phyloP scores from a whole-genome alignment of 2,329 filamentous ascomycete species.

The Botrytis sinoallii region DNA sequence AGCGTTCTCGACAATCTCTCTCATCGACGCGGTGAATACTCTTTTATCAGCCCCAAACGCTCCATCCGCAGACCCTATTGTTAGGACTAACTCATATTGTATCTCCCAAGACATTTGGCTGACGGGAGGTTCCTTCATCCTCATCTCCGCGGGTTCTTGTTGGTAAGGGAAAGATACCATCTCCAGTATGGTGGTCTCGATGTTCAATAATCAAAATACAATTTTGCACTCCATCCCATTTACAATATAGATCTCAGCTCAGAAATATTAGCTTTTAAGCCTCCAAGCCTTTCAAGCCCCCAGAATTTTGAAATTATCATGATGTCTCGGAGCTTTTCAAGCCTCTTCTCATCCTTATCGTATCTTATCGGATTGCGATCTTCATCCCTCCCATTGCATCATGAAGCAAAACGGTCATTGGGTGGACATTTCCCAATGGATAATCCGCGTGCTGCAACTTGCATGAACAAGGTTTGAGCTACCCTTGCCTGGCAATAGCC shows the following conservation, averaged over 20 bases:
- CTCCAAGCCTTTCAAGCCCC: background rate
- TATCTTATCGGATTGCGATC: conserved; percentile 12
- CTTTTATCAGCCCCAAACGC: background rate
- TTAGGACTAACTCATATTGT: background rate
- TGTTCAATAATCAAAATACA: background rate
- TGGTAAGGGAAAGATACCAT: background rate
- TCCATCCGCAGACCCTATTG: background rate
- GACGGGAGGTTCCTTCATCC: background rate
- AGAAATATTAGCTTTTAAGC: background rate
- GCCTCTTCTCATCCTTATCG: conserved; percentile 8
- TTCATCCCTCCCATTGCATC: conserved; percentile 17
- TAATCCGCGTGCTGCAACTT: background rate
- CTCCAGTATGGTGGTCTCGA: background rate
- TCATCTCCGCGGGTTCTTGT: background rate
- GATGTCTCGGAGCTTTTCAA: background rate
- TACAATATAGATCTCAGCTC: background rate
- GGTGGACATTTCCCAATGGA: background rate
- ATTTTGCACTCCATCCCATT: background rate
- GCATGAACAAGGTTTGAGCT: background rate
- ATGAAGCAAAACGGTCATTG: conserved; percentile 7
- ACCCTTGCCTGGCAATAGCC: background rate
- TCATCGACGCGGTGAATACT: background rate
- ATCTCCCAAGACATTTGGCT: background rate
- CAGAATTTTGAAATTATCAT: background rate
- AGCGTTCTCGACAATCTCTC: background rate